phyloP scores from a whole-genome alignment of 2,329 filamentous ascomycete species.

The Mycosphaerella sp. region DNA sequence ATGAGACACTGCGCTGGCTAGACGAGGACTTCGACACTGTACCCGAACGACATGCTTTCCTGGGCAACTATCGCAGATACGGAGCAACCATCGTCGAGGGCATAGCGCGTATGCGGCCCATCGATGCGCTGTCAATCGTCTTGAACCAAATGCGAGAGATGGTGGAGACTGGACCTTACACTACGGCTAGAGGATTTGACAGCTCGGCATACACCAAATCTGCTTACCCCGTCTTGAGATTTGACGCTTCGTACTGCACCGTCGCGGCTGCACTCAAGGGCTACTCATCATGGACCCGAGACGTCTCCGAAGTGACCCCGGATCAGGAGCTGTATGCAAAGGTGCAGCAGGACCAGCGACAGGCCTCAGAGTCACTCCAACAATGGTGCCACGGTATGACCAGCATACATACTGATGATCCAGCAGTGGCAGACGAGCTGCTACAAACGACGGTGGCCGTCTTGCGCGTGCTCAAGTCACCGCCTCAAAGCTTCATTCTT shows the following conservation, averaged over 20 bases:
- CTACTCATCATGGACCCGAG: slow-evolving; percentile 70
- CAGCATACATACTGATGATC: slow-evolving; percentile 59
- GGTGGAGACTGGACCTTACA: slow-evolving; percentile 65
- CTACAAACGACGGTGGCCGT: slow-evolving; percentile 29
- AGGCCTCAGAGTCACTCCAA: slow-evolving; percentile 36
- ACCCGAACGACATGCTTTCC: slow-evolving; percentile 87
- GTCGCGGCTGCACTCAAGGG: slow-evolving; percentile 85
- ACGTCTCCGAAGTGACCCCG: slow-evolving; percentile 24
- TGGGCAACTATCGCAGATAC: slow-evolving; percentile 91
- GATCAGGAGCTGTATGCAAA: slow-evolving; percentile 46
- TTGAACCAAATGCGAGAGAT: slow-evolving; percentile 70
- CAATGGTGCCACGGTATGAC: slow-evolving; percentile 68
- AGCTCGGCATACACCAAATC: slow-evolving; percentile 52
- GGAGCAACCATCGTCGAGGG: slow-evolving; percentile 80
- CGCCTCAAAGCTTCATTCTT: slow-evolving; percentile 59
- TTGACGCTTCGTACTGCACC: slow-evolving; percentile 85
- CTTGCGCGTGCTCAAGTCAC: slow-evolving; percentile 27
- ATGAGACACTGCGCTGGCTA: slow-evolving; percentile 74
- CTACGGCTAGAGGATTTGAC: slow-evolving; percentile 60
- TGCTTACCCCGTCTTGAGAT: slow-evolving; percentile 65
- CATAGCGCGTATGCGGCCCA: slow-evolving; percentile 73
- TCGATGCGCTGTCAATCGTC: slow-evolving; percentile 82
- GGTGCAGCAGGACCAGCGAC: slow-evolving; percentile 57
- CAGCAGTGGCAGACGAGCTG: slow-evolving; percentile 31
- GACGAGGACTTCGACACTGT: slow-evolving; percentile 92